Base-by-base conservation (phyloP, 1,284 basidiomycete genomes). In the Meripilus lineatus region DNA sequence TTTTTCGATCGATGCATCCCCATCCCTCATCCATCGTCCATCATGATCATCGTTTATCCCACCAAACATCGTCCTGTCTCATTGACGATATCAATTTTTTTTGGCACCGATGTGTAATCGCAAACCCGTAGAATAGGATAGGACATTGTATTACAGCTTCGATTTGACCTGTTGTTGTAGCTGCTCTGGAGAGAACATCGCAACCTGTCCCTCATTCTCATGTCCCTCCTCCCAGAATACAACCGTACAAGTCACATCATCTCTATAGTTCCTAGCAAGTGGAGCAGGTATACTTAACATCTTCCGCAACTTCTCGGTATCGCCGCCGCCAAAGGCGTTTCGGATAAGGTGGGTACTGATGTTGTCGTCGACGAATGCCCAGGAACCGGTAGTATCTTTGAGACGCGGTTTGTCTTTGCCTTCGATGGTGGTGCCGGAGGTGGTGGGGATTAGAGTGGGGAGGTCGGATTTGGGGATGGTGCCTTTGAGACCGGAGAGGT, bases 181-280 rank as follows among this genome's bases (percentile, higher is more conserved):
- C 20, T 28, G 30, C 11, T 20, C 28, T 32, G 20, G n/a, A 21
- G 41, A 44, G 8, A 48, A 33, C 23, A 47, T 42, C 25, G 52
- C 47, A 17, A 51, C 49, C 48, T 59, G 53, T 23, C 55, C 68
- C 30, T 57, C 56, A 4, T 57, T 57, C 55, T 74, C 72, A 7
- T 70, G 64, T 14, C 74, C 77, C 32, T 81, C 79, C 54, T 87
- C 81, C 86, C 85, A 89, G 74, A 81, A 85, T 6, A 93, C 77
- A 43, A 90, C 91, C 40, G 88, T 90, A n/a, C 93, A 89, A 1
- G 90, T 93, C 26, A 90, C 77, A 65, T 96, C 93, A 59, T 96
- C 93, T 42, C 93, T 74, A 62, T 84, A 85, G 55, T 84, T 77
- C 59, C 91, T 77, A 45, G 85, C 81, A 50, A 81, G 68, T 24